These are phyloP conservation scores for Aureobasidium sp. DNA, from an alignment of 2,329 filamentous ascomycete species.

Conservation along the genomic window DNA sequence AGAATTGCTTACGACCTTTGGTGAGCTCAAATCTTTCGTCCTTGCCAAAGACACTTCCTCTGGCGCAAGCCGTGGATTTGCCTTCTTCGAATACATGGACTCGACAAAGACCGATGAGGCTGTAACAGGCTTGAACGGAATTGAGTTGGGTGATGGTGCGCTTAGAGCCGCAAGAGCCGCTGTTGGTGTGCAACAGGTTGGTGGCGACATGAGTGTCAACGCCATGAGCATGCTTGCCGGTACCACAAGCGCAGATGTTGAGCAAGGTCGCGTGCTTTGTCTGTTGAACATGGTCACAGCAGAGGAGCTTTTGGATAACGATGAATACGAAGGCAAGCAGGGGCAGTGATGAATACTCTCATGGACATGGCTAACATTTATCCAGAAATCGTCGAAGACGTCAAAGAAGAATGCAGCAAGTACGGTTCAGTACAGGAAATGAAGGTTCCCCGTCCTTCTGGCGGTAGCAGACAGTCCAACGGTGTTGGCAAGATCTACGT, in stretches of 20 bases:
- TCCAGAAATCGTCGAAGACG: constrained; percentile 92
- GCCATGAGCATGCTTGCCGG: constrained; percentile 97
- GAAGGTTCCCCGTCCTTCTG: constrained; percentile 83
- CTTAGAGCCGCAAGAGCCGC: constrained; percentile 84
- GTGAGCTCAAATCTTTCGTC: constrained; percentile 84
- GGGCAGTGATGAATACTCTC: background rate
- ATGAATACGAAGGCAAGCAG: constrained; percentile 81
- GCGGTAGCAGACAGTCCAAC: constrained; percentile 71
- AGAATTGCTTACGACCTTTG: constrained; percentile 83
- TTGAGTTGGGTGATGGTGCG: constrained; percentile 81
- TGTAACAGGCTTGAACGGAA: constrained; percentile 82
- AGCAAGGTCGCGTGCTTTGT: constrained; percentile 78
- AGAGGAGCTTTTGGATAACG: constrained; percentile 85
- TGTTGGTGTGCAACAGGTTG: constrained; percentile 88
- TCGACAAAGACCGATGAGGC: constrained; percentile 69
- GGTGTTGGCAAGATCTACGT: constrained; percentile 97
- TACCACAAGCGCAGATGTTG: constrained; percentile 63
- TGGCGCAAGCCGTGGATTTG: constrained; percentile 77
- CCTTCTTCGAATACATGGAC: constrained; percentile 91
- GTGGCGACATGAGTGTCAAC: constrained; percentile 90
- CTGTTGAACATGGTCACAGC: constrained; percentile 97
- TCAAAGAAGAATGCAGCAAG: constrained; percentile 86
- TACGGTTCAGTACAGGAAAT: constrained; percentile 79
- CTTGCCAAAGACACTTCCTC: constrained; percentile 79
- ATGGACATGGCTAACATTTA: background rate